phyloP scores from a whole-genome alignment of 352 stramenopile genomes.

The Nothophytophthora sp. region DNA sequence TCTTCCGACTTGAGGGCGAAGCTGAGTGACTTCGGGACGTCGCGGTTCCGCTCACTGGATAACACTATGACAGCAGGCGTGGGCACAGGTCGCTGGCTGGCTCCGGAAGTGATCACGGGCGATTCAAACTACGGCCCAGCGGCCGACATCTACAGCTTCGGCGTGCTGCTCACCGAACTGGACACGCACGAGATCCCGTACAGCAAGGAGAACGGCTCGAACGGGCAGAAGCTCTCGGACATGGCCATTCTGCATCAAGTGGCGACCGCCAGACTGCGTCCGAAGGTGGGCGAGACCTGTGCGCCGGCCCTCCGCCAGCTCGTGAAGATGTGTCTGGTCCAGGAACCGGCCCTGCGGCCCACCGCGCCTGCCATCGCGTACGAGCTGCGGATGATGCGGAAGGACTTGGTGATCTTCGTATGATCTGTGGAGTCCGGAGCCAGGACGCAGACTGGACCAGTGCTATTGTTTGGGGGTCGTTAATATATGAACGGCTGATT shows the following conservation, averaged over 20 bases:
- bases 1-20: constrained; percentile 30
- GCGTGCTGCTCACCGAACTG: constrained; percentile 42
- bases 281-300: constrained; percentile 30
- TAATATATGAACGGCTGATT: too few relatives aligned
- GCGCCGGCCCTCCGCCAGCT: constrained; percentile 23
- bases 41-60: constrained; percentile 34
- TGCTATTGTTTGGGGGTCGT: too few relatives aligned
- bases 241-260: constrained; percentile 41
- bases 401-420: constrained; percentile 15
- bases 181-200: constrained; percentile 55
- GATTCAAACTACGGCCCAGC: constrained; percentile 22
- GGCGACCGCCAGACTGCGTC: constrained; percentile 25
- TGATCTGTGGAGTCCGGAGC: too few relatives aligned
- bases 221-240: constrained; percentile 25
- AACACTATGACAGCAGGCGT: constrained; percentile 38
- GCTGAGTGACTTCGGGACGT: constrained; percentile 49
- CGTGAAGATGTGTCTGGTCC: constrained; percentile 30
- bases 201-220: constrained; percentile 16
- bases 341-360: constrained; percentile 22
- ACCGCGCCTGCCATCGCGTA: constrained; percentile 25
- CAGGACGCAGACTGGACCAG: too few relatives aligned
- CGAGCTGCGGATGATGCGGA: constrained; percentile 32
- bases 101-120: constrained; percentile 42
- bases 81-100: constrained; percentile 39
- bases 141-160: constrained; percentile 57